These are phyloP conservation scores for Medicago truncatula DNA, from an alignment of 306 rosid genomes.

Conservation along the genomic window DNA sequence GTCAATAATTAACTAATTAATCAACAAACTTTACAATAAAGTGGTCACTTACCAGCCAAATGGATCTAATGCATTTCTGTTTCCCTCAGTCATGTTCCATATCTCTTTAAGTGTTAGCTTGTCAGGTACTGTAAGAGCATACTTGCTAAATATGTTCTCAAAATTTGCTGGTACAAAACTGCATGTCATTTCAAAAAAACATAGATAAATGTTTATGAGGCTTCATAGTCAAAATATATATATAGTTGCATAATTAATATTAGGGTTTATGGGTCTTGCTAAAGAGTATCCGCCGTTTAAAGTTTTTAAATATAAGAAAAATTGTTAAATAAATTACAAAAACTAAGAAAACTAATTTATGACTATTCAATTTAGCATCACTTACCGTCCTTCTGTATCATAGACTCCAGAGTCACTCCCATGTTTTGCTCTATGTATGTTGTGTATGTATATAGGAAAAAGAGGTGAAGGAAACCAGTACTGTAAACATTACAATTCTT, in stretches of 20 bases:
- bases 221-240: background rate
- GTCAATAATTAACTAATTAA: background rate
- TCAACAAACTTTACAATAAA: background rate
- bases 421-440: slow-evolving; percentile 74
- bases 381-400: slow-evolving; percentile 90
- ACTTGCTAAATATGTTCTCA: slow-evolving; percentile 79
- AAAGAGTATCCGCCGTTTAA: too few species aligned
- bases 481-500: slow-evolving; percentile 42
- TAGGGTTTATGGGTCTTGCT: too few species aligned
- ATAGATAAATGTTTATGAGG: background rate
- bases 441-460: slow-evolving; percentile 71
- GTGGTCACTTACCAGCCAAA: slow-evolving; percentile 66
- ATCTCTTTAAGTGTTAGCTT: slow-evolving; percentile 69
- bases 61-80: slow-evolving; percentile 61
- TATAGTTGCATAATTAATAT: too few species aligned
- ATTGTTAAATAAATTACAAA: too few species aligned
- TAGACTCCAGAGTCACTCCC: slow-evolving; percentile 86
- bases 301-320: too few species aligned
- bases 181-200: background rate
- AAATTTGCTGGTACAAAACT: slow-evolving; percentile 62
- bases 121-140: slow-evolving; percentile 66
- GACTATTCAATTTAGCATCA: background rate
- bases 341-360: too few species aligned
- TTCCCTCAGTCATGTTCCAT: slow-evolving; percentile 86
- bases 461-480: slow-evolving; percentile 82